These are phyloP conservation scores for Phytopythium oedochilum DNA, from an alignment of 352 stramenopile species.

Conservation along the genomic window DNA sequence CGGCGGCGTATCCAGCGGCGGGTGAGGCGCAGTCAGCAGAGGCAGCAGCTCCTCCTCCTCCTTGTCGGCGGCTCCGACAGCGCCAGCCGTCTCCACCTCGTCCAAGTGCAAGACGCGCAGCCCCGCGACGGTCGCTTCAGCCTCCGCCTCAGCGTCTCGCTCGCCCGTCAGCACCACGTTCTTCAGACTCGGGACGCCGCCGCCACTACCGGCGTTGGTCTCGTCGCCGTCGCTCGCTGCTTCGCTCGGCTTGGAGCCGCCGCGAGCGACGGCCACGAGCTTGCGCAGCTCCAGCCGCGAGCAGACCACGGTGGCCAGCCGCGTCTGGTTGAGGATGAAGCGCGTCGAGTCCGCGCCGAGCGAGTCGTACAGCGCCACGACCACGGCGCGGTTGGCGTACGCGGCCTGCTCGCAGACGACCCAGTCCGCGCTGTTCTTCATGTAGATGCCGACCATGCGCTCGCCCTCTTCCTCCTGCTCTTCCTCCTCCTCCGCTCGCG, in stretches of 20 bases:
- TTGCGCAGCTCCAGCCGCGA: conserved; percentile 48
- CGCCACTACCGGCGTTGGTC: not conserved
- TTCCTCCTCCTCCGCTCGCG: conserved; percentile 18
- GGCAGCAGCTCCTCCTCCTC: conserved; percentile 7
- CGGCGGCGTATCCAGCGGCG: conserved; percentile 30
- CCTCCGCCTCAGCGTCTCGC: conserved; percentile 30
- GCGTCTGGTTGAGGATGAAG: conserved; percentile 76
- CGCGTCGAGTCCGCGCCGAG: conserved; percentile 63
- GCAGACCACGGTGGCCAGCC: conserved; percentile 63
- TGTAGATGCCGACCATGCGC: conserved; percentile 91
- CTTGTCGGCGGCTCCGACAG: too few species aligned
- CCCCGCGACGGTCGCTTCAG: conserved; percentile 19
- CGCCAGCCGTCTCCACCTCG: conserved; percentile 33
- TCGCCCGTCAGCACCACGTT: conserved; percentile 39
- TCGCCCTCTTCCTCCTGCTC: conserved; percentile 26
- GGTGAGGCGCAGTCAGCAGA: not conserved
- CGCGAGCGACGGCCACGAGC: conserved; percentile 23
- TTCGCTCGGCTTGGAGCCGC: not conserved
- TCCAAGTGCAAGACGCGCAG: conserved; percentile 33
- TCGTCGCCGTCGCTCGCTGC: not conserved
- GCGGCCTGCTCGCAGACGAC: conserved; percentile 88
- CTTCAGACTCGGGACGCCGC: conserved; percentile 32
- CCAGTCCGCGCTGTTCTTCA: conserved; percentile 97
- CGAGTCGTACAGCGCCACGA: conserved; percentile 79
- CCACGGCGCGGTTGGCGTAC: conserved; percentile 31